Evolutionary conservation across 2,329 filamentous ascomycete genomes (phyloP), one percentile per base, ranked within the genome.

Genomic region (Teratosphaeriaceae sp.): DNA sequence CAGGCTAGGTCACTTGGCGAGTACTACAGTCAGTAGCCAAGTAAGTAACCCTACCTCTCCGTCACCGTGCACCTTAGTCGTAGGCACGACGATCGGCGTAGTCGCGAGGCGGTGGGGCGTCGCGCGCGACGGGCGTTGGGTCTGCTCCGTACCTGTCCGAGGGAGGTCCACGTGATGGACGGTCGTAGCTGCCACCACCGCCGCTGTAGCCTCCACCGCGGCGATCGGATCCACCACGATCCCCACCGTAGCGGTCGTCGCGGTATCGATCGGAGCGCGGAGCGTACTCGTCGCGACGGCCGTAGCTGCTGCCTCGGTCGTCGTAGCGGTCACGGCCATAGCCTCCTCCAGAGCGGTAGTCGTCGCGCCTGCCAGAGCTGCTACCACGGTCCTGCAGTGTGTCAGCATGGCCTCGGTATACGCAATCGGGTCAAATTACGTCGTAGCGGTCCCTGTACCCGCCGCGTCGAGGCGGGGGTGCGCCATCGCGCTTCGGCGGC

Each of bases 401-500:
- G 21, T 38, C 31, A 36, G 30, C 19, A 41, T 53, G 16, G 45
- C 34, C 23, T 20, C 35, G 18, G 34, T 18, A 4, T 8, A 7
- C 12, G 6, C 16, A 43, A 6, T n/a, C 12, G 16, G 18, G 15
- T 20, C 16, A 15, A 53, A 57, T 45, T 50, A 61, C 64, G 26
- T 65, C 68, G 52, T 68, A 70, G 52, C 69, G 66, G 45, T 71
- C 69, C 50, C 72, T 68, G 50, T 68, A 69, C 40, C 69, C 65
- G 46, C 79, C 65, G 54, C 75, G 65, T 50, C 59, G 65, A 46
- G 61, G 63, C 46, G 61, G 63, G 47, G 69, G 69, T 53, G 74
- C 72, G 66, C 63, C 53, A 59, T 56, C 55, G 49, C 92, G 80
- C 82, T 98, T 98, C 52, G 92, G 92, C 49, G 92, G 92, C 40